These are phyloP conservation scores for Trebouxia sp. DNA, from an alignment of 139 green algal species.

Conservation along the genomic window DNA sequence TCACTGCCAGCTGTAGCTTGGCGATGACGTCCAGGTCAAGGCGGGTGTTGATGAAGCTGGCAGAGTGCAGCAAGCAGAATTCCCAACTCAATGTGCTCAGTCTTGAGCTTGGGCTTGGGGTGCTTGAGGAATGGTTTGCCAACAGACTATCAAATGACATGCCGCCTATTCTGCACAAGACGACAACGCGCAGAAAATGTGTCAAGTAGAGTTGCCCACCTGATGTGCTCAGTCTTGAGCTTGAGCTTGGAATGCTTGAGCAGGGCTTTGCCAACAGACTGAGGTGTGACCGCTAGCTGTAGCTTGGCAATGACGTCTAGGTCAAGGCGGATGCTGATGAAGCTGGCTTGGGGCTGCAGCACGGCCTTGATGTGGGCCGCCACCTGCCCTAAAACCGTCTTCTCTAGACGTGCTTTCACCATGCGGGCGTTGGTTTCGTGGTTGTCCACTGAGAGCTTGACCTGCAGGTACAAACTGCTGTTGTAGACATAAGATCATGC, in stretches of 20 bases:
- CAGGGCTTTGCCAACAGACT: constrained; percentile 41
- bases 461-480: constrained; percentile 40
- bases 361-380: constrained; percentile 51
- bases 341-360: constrained; percentile 25
- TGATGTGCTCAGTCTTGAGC: constrained; percentile 71
- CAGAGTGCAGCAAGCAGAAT: constrained; percentile 30
- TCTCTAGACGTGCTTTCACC: constrained; percentile 91
- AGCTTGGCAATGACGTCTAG: constrained; percentile 61
- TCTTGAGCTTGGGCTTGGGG: too few relatives aligned
- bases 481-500: background rate
- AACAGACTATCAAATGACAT: too few relatives aligned
- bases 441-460: constrained; percentile 66
- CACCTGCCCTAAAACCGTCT: constrained; percentile 88
- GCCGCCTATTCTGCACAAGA: too few relatives aligned
- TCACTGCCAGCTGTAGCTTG: constrained; percentile 79
- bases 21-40: constrained; percentile 71
- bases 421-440: constrained; percentile 76
- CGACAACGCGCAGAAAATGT: too few relatives aligned
- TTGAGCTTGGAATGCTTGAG: constrained; percentile 67
- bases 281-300: constrained; percentile 74
- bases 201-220: constrained; percentile 9
- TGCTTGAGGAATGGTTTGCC: too few relatives aligned
- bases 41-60: constrained; percentile 33
- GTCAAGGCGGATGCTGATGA: constrained; percentile 62
- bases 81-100: too few relatives aligned